Evolutionary conservation across 495 filamentous ascomycete species (phyloP), one percentile per base, ranked within the genome.

Genomic region (Hypomontagnella submonticulosa): DNA sequence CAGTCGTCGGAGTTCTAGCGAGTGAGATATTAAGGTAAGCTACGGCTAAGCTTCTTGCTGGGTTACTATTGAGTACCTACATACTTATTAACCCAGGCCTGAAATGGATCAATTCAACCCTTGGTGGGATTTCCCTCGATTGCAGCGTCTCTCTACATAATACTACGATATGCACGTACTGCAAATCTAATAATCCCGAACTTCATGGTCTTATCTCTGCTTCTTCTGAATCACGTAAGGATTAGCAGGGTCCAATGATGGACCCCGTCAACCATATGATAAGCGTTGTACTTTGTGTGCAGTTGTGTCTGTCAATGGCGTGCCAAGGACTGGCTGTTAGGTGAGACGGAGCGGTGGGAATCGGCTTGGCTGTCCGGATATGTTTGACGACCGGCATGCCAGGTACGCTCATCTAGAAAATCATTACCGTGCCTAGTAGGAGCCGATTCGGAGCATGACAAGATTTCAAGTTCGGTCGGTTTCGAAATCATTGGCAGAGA

Each of bases 31-130:
- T n/a, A 27, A 8, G 6, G 19, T 42, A 43, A 10, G 38, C 48
- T 49, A 59, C 62, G 62, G 62, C 49, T 60, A 55, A 66, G 55
- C 55, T 66, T 66, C 55, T 43, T 33, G n/a, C n/a, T n/a, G n/a
- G n/a, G n/a, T n/a, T n/a, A n/a, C n/a, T n/a, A 27, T 27, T 27
- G 6, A 3, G 23, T 27, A 3, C 23, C 23, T 3, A 27, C 6
- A 6, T 59, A 30, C 54, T 53, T 40, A 34, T 52, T 42, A 37
- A 41, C 41, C 34, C 13, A 66, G 6, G 55, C 37, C 37, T 49
- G 43, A 55, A 61, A 60, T 54, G 50, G 63, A 19, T 66, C 56
- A 56, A 51, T 56, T 56, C n/a, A 40, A 50, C 13, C n/a, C 18
- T 30, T 13, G 52, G 61, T 63, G 20, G 32, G 7, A 54, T 38